Base-by-base conservation (phyloP, 768 basidiomycete species). In the Strobilomyces echinocephalus region DNA sequence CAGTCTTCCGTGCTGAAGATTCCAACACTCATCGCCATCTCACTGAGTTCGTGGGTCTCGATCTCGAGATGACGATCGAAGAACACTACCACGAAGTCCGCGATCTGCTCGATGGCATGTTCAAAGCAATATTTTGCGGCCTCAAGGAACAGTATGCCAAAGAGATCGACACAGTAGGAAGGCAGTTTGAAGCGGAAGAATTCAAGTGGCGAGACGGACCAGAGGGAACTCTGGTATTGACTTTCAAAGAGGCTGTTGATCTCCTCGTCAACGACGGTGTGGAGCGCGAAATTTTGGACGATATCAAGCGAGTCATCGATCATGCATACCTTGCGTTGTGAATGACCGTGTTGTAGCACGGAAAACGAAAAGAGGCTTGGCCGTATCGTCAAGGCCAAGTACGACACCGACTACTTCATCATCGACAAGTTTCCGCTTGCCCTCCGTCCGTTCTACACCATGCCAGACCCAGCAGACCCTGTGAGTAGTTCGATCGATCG, bases 1-100 rank as follows among this genome's bases (percentile, higher is more conserved):
- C 87, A 52, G 95, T 98, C 51, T 98, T 98, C 78, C 91, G 97
- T 57, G 97, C 97, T 15, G 97, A 98, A 72, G 84, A 98, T 70
- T 88, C 95, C 44, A 92, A 95, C 72, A 98, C 97, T 3, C 92
- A 97, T 68, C 88, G 97, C 47, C 97, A 99, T 76, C 79, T 99
- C 74, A 98, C 97, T 18, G 97, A 99, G 71, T 99, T 97, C 72
- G 88, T 93, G 59, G 97, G 97, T 28, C 87, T 99, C 61, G 97
- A 99, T 88, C 80, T 99, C 60, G 97, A 99, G 72, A 98, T 99
- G 97, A 79, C 85, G 5, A 93, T 99, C 60, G 94, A 98, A 70
- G 95, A 97, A 69, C 94, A 98, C 69, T 99, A 98, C 66, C 95
- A 98, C 72, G 97, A 99, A 72, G 94, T 94, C 34, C 79, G 98